Evolutionary conservation across 495 filamentous ascomycete species (phyloP), one percentile per base, ranked within the genome.

Genomic region (Penicillium simplicissimum): DNA sequence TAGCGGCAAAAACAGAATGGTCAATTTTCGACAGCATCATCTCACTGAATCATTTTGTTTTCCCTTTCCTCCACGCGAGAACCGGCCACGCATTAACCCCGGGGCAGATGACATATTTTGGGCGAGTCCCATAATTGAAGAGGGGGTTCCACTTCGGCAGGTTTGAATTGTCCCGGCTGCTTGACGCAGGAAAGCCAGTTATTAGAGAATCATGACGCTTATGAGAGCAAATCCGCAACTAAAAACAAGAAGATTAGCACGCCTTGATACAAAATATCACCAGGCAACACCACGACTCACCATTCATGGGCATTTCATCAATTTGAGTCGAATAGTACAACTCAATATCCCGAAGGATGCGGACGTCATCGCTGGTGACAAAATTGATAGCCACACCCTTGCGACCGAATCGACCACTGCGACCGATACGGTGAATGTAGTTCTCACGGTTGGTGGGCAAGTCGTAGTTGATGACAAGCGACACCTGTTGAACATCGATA

Each of bases 301-400:
- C 85, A 70, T 98, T 98, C 95, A 98, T 97, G 28, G 95, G 95
- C 95, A 98, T 98, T 83, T 98, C 95, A 70, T 98, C 95, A 64
- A 98, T 98, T 78, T 98, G 95, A 51, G 95, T 98, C 37, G 92
- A 96, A 76, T 97, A 97, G 76, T 96, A 97, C 66, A 92, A 79
- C 76, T 99, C 95, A 68, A 99, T 99, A 70, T 99, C 95, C 66
- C 95, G 87, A 70, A 99, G 83, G 74, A 99, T 99, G 66, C 96
- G 88, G 52, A 99, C 95, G 74, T 99, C 95, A 63, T 99, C 95
- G 71, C 85, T 91, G 1, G 95, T 99, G 58, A 99, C 95, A 65
- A 99, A 99, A 81, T 99, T 99, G 84, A 99, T 99, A 10, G 95
- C 95, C 66, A 99, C 95, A 83, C 95, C 95, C 82, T 99, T 99